A percentile compares a stretch with the other conserved stretches of the same genome.
Conservation (phyloP, 768 basidiomycete species). For the Lactarius akahatsu region DNA sequence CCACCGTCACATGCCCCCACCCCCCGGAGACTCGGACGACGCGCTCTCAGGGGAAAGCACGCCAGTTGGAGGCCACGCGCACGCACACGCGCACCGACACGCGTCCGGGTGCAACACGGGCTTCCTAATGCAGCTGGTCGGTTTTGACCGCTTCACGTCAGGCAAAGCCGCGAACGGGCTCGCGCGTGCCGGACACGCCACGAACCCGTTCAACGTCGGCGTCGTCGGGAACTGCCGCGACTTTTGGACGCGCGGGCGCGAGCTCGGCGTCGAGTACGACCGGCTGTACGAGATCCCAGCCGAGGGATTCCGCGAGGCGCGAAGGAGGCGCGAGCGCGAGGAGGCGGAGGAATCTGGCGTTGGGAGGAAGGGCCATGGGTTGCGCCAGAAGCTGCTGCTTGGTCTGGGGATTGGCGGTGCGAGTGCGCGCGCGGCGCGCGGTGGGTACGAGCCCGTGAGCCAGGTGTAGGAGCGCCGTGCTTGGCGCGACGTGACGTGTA, state of each 20-base stretch:
- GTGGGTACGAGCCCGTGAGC: constrained; percentile 66
- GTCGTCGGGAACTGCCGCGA: constrained; percentile 78
- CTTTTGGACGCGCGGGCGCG: constrained; percentile 87
- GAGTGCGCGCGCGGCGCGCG: constrained; percentile 47
- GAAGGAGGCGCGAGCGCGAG: constrained; percentile 51
- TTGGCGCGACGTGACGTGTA: neutral
- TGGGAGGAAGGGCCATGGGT: constrained; percentile 38
- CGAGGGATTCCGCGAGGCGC: constrained; percentile 81
- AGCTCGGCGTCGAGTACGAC: constrained; percentile 90
- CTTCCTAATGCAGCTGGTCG: constrained; percentile 88
- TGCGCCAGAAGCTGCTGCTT: constrained; percentile 57
- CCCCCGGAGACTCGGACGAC: constrained; percentile 39
- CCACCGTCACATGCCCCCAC: constrained; percentile 54
- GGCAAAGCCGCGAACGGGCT: constrained; percentile 89
- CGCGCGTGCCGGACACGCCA: constrained; percentile 66
- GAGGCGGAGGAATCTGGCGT: constrained; percentile 53
- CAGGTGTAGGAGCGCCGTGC: constrained; percentile 43
- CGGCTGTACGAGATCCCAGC: constrained; percentile 83
- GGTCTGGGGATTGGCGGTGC: constrained; percentile 46
- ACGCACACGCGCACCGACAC: constrained; percentile 46
- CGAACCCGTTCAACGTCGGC: constrained; percentile 92
- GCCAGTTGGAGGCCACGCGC: constrained; percentile 40
- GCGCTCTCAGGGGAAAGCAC: constrained; percentile 47
- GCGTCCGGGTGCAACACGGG: constrained; percentile 46
- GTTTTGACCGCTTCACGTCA: constrained; percentile 91